Evolutionary conservation across 768 basidiomycete genomes (phyloP).

Genomic region (Russula compacta): DNA sequence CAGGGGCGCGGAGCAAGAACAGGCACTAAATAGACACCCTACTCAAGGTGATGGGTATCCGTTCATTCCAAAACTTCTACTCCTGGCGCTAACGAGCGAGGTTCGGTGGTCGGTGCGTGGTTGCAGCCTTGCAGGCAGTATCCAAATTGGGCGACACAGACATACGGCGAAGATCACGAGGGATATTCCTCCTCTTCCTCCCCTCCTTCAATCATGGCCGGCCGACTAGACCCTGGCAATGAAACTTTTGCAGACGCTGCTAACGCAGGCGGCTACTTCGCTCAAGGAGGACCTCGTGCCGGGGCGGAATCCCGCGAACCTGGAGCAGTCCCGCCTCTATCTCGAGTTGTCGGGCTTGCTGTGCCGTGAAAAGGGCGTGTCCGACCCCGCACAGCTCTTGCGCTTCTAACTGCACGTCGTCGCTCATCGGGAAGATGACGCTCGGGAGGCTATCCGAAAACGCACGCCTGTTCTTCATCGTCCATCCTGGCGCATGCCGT

Average conservation of each 20-base stretch:
- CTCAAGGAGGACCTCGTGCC: slow-evolving; percentile 27
- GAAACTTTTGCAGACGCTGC: slow-evolving; percentile 34
- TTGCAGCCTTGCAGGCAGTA: slow-evolving; percentile 46
- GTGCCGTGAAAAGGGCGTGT: slow-evolving; percentile 33
- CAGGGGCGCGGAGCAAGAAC: slow-evolving; percentile 39
- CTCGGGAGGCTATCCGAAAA: slow-evolving; percentile 37
- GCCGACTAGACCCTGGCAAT: slow-evolving; percentile 31
- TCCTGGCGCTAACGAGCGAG: background rate
- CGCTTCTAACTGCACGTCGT: slow-evolving; percentile 43
- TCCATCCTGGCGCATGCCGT: slow-evolving; percentile 38
- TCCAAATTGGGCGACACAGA: slow-evolving; percentile 35
- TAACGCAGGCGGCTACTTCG: slow-evolving; percentile 30
- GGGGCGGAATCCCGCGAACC: slow-evolving; percentile 25
- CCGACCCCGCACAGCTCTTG: slow-evolving; percentile 39
- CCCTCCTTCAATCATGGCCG: slow-evolving; percentile 33
- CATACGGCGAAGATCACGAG: slow-evolving; percentile 40
- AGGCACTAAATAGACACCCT: slow-evolving; percentile 39
- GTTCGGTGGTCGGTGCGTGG: background rate
- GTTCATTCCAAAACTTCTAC: too few relatives aligned
- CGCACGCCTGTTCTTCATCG: slow-evolving; percentile 39
- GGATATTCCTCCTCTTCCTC: slow-evolving; percentile 46
- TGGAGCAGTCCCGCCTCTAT: slow-evolving; percentile 34
- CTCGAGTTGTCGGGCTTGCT: slow-evolving; percentile 40
- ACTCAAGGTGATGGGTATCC: slow-evolving; percentile 35
- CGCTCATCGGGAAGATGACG: slow-evolving; percentile 36